phyloP scores from a whole-genome alignment of 352 stramenopile genomes.

The Phytophthora pluvialis region DNA sequence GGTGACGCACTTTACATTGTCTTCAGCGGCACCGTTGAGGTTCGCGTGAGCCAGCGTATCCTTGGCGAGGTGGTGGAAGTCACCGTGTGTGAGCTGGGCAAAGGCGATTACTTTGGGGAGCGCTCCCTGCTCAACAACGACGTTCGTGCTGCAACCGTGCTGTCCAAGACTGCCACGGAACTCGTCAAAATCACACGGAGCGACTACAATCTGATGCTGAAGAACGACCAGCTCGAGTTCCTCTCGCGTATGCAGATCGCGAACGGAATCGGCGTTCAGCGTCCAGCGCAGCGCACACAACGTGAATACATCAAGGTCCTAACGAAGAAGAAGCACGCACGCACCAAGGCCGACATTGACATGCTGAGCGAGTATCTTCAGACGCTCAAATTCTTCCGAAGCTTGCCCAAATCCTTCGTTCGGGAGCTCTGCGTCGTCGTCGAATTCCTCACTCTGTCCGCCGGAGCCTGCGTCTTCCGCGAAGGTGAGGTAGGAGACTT shows the following conservation, averaged over 20 bases:
- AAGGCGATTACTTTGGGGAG: slow-evolving; percentile 81
- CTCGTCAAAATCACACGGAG: slow-evolving; percentile 70
- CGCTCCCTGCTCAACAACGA: slow-evolving; percentile 69
- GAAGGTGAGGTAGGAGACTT: slow-evolving; percentile 75
- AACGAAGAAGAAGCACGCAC: slow-evolving; percentile 52
- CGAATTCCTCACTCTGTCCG: slow-evolving; percentile 52
- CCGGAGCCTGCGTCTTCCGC: slow-evolving; percentile 56
- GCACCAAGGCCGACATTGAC: slow-evolving; percentile 60
- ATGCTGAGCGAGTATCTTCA: slow-evolving; percentile 76
- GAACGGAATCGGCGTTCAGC: slow-evolving; percentile 36
- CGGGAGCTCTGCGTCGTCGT: slow-evolving; percentile 74
- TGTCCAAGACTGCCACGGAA: slow-evolving; percentile 59
- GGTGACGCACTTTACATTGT: slow-evolving; percentile 80
- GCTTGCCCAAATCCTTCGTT: slow-evolving; percentile 62
- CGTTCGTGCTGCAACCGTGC: slow-evolving; percentile 60
- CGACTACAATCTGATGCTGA: slow-evolving; percentile 81
- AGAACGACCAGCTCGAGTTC: slow-evolving; percentile 75
- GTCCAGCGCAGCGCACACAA: slow-evolving; percentile 36
- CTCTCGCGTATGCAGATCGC: slow-evolving; percentile 67
- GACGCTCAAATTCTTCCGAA: slow-evolving; percentile 82
- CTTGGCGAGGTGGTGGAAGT: slow-evolving; percentile 71
- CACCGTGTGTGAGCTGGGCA: slow-evolving; percentile 65
- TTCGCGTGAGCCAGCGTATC: slow-evolving; percentile 65
- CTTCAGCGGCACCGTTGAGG: slow-evolving; percentile 65
- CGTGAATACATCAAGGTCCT: slow-evolving; percentile 67